Conservation (phyloP, 768 basidiomycete species). For the Hygrophoropsis aurantiaca region DNA sequence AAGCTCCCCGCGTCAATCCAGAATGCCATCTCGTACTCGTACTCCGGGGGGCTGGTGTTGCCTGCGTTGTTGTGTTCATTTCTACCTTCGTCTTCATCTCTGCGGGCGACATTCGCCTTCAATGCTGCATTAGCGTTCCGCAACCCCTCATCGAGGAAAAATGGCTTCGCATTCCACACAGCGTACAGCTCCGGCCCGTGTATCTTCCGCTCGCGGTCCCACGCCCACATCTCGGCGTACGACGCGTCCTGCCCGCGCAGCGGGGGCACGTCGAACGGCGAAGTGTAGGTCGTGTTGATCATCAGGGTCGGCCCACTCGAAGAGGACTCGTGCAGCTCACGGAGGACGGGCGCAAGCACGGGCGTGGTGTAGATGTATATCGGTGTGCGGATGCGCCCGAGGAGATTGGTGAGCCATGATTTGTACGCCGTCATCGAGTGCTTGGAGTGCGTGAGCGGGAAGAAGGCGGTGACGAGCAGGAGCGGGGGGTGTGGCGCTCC, state of each 20-base stretch:
- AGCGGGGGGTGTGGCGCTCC: conserved; percentile 1
- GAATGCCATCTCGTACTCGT: conserved; percentile 24
- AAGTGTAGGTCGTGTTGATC: conserved; percentile 20
- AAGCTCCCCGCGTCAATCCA: conserved; percentile 24
- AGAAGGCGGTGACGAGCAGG: conserved; percentile 27
- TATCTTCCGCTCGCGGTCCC: conserved; percentile 13
- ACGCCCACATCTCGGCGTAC: conserved; percentile 16
- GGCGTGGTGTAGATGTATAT: conserved; percentile 22
- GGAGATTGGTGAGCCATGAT: conserved; percentile 17
- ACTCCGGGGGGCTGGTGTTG: no score
- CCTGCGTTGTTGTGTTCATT: no score
- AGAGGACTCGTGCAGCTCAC: conserved; percentile 11
- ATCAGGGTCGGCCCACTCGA: conserved; percentile 9
- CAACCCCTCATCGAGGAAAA: conserved; percentile 19
- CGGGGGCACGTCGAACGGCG: conserved; percentile 23
- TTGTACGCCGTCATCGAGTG: conserved; percentile 19
- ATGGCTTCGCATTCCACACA: conserved; percentile 23
- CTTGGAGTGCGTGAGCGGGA: conserved; percentile 21
- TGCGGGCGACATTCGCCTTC: not conserved
- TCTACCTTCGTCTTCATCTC: no score
- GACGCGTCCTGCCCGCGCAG: conserved; percentile 10
- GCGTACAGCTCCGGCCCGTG: conserved; percentile 20
- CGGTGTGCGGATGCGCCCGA: conserved; percentile 15
- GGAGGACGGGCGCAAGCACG: conserved; percentile 14
- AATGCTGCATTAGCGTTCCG: conserved; percentile 5